These are phyloP conservation scores for Hemileia vastatrix DNA, from an alignment of 1,284 basidiomycete species.

Conservation along the genomic window DNA sequence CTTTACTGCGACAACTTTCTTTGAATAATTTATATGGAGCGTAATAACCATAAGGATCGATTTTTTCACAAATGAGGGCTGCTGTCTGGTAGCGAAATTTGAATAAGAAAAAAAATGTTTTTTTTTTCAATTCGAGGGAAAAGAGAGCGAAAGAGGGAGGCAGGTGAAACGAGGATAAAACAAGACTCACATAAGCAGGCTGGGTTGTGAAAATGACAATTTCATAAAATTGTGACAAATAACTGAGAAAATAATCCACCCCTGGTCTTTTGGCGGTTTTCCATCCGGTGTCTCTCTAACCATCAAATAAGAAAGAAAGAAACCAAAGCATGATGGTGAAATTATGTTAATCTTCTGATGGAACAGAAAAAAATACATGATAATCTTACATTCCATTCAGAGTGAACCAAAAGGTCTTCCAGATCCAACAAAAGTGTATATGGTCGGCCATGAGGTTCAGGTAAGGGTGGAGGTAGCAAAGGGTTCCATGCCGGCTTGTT, in stretches of 20 bases:
- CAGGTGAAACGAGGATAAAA: background rate
- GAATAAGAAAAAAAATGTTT: background rate
- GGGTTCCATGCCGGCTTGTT: constrained; percentile 86
- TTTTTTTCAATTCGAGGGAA: background rate
- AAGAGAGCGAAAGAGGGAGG: background rate
- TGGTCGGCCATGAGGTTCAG: constrained; percentile 73
- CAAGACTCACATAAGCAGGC: constrained; percentile 64
- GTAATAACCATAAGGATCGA: constrained; percentile 86
- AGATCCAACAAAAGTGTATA: constrained; percentile 86
- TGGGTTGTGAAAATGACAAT: constrained; percentile 92
- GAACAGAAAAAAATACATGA: background rate
- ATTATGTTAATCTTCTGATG: background rate
- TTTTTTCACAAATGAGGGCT: constrained; percentile 77
- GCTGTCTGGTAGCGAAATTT: constrained; percentile 57
- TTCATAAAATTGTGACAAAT: constrained; percentile 95
- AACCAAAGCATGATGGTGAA: background rate
- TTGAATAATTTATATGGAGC: constrained; percentile 82
- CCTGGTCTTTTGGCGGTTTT: constrained; percentile 63
- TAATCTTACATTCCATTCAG: constrained; percentile 78
- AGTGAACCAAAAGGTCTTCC: constrained; percentile 83
- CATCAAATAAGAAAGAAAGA: background rate
- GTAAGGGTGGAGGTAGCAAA: constrained; percentile 76
- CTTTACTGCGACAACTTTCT: constrained; percentile 50
- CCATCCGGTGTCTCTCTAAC: constrained; percentile 46
- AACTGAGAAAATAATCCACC: constrained; percentile 92